A percentile compares a stretch with the other conserved stretches of the same genome.
These are phyloP conservation scores for Eimeria sp. DNA, from an alignment of 169 alveolate species.

Conservation along the genomic window DNA sequence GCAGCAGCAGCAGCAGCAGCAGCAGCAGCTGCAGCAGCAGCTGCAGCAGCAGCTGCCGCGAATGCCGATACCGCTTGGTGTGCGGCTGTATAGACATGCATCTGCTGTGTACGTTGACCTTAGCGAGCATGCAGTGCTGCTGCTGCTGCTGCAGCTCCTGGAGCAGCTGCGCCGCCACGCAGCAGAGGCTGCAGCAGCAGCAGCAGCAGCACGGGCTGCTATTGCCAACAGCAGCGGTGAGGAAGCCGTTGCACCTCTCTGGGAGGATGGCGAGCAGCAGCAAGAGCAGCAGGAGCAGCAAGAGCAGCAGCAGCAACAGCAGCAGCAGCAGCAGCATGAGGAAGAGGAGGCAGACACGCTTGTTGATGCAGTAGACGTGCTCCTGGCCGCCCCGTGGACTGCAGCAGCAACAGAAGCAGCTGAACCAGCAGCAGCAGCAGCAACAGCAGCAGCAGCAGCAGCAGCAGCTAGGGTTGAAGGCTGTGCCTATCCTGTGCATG, in stretches of 20 bases:
- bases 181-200: slow-evolving; percentile 45
- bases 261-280: background rate
- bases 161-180: slow-evolving; percentile 37
- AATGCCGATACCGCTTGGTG: background rate
- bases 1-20: slow-evolving; percentile 21
- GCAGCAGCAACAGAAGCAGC: slow-evolving; percentile 38
- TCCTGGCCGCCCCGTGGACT: slow-evolving; percentile 29
- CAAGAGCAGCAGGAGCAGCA: too few species aligned
- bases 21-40: slow-evolving; percentile 28
- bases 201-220: slow-evolving; percentile 22
- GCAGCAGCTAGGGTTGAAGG: background rate
- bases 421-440: too few species aligned
- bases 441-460: slow-evolving; percentile 10
- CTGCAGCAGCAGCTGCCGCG: slow-evolving; percentile 22
- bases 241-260: background rate
- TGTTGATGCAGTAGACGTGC: slow-evolving; percentile 22
- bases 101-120: slow-evolving; percentile 64
- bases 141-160: slow-evolving; percentile 45
- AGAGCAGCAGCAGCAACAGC: too few species aligned
- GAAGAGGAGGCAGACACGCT: slow-evolving; percentile 14
- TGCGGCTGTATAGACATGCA: background rate
- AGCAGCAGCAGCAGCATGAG: slow-evolving; percentile 47
- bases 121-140: slow-evolving; percentile 34
- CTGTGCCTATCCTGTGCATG: background rate
- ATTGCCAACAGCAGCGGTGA: background rate